phyloP scores from a whole-genome alignment of 805 yeast species.

The Hagleromyces aurorensis region DNA sequence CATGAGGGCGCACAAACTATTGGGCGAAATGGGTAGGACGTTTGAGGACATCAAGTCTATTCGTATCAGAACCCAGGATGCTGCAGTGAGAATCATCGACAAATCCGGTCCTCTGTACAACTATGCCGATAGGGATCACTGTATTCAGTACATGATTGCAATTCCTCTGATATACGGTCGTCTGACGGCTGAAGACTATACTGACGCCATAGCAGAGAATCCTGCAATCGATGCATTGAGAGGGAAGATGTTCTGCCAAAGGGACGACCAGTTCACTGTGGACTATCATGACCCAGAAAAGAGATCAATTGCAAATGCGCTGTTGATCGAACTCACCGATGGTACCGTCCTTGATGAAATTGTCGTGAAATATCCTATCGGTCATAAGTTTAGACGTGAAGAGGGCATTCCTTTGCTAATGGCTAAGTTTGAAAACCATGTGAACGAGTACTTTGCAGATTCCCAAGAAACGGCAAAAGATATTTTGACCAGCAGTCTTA shows the following conservation, averaged over 20 bases:
- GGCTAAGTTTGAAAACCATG: conserved; percentile 44
- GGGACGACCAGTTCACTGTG: conserved; percentile 39
- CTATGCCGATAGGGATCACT: conserved; percentile 59
- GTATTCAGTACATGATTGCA: conserved; percentile 58
- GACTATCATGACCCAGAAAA: conserved; percentile 52
- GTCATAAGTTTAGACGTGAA: conserved; percentile 49
- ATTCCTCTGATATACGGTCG: conserved; percentile 48
- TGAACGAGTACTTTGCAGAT: conserved; percentile 37
- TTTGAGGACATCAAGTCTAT: conserved; percentile 42
- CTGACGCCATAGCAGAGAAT: conserved; percentile 42
- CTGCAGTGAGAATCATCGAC: conserved; percentile 53
- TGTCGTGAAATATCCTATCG: conserved; percentile 48
- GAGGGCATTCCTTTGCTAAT: conserved; percentile 51
- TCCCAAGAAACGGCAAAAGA: conserved; percentile 30
- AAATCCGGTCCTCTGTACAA: conserved; percentile 52
- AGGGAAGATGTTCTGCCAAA: conserved; percentile 46
- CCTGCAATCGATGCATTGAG: conserved; percentile 47
- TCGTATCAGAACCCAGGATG: conserved; percentile 50
- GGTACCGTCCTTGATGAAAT: conserved; percentile 47
- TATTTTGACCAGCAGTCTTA: conserved; percentile 33
- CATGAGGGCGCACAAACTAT: conserved; percentile 34
- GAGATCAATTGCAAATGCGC: conserved; percentile 51
- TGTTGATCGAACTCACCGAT: conserved; percentile 43
- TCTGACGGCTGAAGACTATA: conserved; percentile 50
- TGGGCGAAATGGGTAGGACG: conserved; percentile 36